These are phyloP conservation scores for Tolypocladium cylindrosporum DNA, from an alignment of 2,329 filamentous ascomycete genomes.

Conservation along the genomic window DNA sequence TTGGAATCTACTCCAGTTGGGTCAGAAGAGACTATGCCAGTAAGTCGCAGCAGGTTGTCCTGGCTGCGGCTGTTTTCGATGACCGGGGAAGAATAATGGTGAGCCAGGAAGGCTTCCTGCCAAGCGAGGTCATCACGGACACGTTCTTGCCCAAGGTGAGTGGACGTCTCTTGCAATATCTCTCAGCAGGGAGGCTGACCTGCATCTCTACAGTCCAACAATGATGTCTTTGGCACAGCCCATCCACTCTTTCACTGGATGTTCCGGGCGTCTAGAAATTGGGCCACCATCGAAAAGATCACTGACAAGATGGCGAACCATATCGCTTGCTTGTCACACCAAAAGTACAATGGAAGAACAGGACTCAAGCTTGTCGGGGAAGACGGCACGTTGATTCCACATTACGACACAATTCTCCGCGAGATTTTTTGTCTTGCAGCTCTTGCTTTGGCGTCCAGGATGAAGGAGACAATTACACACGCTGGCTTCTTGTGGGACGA, in stretches of 20 bases:
- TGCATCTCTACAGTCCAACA: slow-evolving; percentile 5
- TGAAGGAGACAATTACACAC: slow-evolving; percentile 52
- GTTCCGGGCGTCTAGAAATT: slow-evolving; percentile 70
- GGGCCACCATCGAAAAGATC: slow-evolving; percentile 57
- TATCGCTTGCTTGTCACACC: slow-evolving; percentile 41
- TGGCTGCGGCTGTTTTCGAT: slow-evolving; percentile 58
- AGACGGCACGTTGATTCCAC: slow-evolving; percentile 47
- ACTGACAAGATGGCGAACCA: slow-evolving; percentile 65
- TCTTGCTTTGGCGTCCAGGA: slow-evolving; percentile 56
- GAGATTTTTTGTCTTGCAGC: slow-evolving; percentile 79
- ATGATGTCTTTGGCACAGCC: slow-evolving; percentile 62
- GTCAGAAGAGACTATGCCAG: slow-evolving; percentile 43
- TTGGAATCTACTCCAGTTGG: slow-evolving; percentile 28
- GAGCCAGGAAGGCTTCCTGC: slow-evolving; percentile 57
- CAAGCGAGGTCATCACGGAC: slow-evolving; percentile 68
- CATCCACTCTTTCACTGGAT: slow-evolving; percentile 84
- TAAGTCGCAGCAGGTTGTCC: slow-evolving; percentile 51
- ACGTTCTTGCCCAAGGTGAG: slow-evolving; percentile 58
- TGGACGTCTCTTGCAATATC: background rate
- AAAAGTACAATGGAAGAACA: slow-evolving; percentile 23
- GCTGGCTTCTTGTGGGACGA: slow-evolving; percentile 67
- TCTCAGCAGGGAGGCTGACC: background rate
- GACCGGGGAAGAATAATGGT: slow-evolving; percentile 56
- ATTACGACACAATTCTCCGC: slow-evolving; percentile 69
- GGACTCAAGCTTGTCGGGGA: slow-evolving; percentile 38